Percentiles rank a stretch among this genome's conserved stretches.
Evolutionary conservation across 2,329 filamentous ascomycete genomes (phyloP).

Genomic region (Claviceps fusiformis): DNA sequence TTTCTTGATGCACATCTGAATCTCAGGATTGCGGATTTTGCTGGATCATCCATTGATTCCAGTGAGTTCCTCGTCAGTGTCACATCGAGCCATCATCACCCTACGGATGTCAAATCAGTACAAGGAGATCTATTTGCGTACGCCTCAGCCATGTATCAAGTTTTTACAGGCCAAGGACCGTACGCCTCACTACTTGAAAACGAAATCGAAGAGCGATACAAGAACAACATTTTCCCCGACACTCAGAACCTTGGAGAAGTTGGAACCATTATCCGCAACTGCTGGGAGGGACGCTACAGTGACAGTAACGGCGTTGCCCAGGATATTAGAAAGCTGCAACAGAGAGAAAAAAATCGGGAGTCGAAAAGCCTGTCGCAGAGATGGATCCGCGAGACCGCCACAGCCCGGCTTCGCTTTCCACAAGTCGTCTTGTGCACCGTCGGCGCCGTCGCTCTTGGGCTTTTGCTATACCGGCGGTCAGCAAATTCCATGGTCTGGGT

Average conservation of each 20-base stretch:
- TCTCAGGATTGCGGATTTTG: slow-evolving; percentile 5
- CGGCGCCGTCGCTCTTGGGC: not conserved
- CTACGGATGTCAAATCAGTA: not conserved
- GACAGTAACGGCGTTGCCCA: not conserved
- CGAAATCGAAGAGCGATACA: not conserved
- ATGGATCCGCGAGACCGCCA: not conserved
- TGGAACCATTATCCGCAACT: slow-evolving; percentile 1
- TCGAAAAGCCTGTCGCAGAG: not conserved
- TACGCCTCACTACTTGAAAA: not conserved
- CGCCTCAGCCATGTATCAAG: slow-evolving; percentile 2
- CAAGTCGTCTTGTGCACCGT: not conserved
- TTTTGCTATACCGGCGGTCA: not conserved
- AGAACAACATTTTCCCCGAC: slow-evolving; percentile 1
- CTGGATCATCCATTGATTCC: slow-evolving; percentile 4
- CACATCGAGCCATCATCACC: slow-evolving; percentile 2
- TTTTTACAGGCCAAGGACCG: slow-evolving; percentile 1
- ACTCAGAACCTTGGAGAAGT: not conserved
- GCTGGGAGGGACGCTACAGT: slow-evolving; percentile 2
- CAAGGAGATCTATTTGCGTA: slow-evolving; percentile 4
- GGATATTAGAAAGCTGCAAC: not conserved
- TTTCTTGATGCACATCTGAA: slow-evolving; percentile 4
- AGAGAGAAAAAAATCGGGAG: not conserved
- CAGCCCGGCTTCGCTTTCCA: not conserved
- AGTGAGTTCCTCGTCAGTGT: not conserved
- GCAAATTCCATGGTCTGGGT: not conserved